These are phyloP conservation scores for Nicotiana attenuata DNA, from an alignment of 257 asterid genomes.

Conservation along the genomic window DNA sequence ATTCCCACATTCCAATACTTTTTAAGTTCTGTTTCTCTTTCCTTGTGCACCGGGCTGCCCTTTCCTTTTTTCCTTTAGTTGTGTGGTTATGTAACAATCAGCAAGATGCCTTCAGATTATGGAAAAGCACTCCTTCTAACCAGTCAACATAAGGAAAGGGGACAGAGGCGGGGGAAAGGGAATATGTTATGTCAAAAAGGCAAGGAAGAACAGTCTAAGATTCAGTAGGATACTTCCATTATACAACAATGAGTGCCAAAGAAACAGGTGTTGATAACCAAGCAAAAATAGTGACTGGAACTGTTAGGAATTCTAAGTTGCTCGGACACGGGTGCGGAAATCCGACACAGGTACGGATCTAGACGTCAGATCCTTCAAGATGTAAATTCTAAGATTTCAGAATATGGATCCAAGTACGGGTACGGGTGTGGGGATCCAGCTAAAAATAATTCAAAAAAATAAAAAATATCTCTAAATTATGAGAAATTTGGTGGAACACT, in stretches of 20 bases:
- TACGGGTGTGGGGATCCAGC: no score
- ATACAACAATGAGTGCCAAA: background rate
- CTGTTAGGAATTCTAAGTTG: no score
- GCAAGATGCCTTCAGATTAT: background rate
- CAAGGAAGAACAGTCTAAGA: background rate
- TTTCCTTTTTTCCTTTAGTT: background rate
- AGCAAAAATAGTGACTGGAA: background rate
- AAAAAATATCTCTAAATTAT: no score
- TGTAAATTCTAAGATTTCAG: no score
- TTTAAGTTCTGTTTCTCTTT: background rate
- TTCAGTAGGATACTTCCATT: constrained; percentile 7
- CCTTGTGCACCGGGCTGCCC: no score
- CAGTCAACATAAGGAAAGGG: background rate
- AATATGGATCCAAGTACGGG: no score
- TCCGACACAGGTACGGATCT: no score
- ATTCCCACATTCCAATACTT: no score
- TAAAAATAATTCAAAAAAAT: no score
- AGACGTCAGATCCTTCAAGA: no score
- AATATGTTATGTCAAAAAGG: background rate
- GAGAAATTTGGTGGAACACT: no score
- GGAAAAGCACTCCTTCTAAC: background rate
- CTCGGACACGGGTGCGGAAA: no score
- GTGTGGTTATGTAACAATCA: background rate
- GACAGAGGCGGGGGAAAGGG: background rate
- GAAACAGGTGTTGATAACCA: background rate